Evolutionary conservation across 352 stramenopile species (phyloP), one percentile per base, ranked within the genome.

Genomic region (Globisporangium parvum): DNA sequence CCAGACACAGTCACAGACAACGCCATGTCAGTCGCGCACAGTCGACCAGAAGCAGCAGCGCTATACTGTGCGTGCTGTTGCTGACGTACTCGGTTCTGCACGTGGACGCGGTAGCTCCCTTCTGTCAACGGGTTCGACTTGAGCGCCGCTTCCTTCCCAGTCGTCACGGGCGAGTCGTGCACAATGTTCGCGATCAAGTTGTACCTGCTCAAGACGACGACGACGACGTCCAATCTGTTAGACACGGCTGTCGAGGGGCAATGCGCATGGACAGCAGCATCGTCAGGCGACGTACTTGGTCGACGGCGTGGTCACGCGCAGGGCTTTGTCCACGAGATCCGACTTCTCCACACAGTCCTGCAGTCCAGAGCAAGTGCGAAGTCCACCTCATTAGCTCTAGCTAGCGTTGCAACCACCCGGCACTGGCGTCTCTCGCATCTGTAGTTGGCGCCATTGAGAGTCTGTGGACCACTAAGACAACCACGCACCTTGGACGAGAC

Each of bases 131-230:
- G 95, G 61, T 98, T 97, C 31, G 80, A 88, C 59, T 97, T 84
- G 47, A 88, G 57, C 8, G 76, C 73, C 15, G 84, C 80, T 58
- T 98, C 90, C 69, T 93, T 87, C 31, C 92, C 92, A 23, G 96
- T 96, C 26, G 93, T 96, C 17, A 91, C 82, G 4, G 92, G 93
- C 39, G 85, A 97, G 65, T 98, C 93, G 69, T 99, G 96, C 48
- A 94, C 98, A 63, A 99, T 96, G 71, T 98, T 99, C 17, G 94
- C 92, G 37, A 99, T 84, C 47, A 99, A 77, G 67, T 99, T 97
- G 78, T 99, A 99, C 67, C 98, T 98, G 46, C 39, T n/a, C 6
- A 37, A 2, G 31, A 37, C 31, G 12, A 11, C 10, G 5, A 11
- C 31, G 31, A 37, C 31, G 10, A 37, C 8, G 31, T 9, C 5